Evolutionary conservation across 768 basidiomycete species (phyloP), one percentile per base, ranked within the genome.

Genomic region (Nidularia sp.): DNA sequence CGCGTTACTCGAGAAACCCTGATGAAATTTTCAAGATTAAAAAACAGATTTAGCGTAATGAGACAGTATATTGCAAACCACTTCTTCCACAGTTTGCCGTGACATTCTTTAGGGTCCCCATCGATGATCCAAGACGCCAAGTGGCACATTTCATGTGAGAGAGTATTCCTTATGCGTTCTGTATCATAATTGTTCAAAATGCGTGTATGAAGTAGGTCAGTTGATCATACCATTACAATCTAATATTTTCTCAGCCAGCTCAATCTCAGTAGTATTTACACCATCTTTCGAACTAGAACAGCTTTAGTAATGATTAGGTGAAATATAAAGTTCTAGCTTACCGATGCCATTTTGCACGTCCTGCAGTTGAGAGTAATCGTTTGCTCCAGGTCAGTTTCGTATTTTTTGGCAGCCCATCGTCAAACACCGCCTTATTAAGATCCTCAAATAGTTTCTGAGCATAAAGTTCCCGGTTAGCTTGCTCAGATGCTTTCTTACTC

Each of bases 111-210:
- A 3, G 84, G 78, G 7, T 83, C 75, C 13, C 77, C 70, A 62
- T 87, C 81, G 51, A 95, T 89, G 22, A 90, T 71, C 92, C 92
- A 95, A 51, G 81, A 81, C 2, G 93, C 93, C 34, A 95, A 67
- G 70, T 94, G 93, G 60, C 92, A 94, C 91, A 94, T 93, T 65
- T 95, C 93, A 59, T 95, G 93, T 32, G 89, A 84, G 9, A 95
- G 69, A 1, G 92, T 94, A 60, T 87, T 85, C 34, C 86, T 75
- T 47, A 94, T 86, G 36, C 90, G 81, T 50, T 90, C 92, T 93
- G 53, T 2, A 48, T 45, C 8, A 8, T 35, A 15, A 32, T 31
- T 45, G 31, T 33, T 18, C 15, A 10, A 31, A n/a, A n/a, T 39
- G n/a, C 7, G 36, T 39, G 8, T 39, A 8, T n/a, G n/a, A n/a